A percentile compares a stretch with the other conserved stretches of the same genome.
Evolutionary conservation across 768 basidiomycete species (phyloP).

Genomic region (Tricholoma sp.): DNA sequence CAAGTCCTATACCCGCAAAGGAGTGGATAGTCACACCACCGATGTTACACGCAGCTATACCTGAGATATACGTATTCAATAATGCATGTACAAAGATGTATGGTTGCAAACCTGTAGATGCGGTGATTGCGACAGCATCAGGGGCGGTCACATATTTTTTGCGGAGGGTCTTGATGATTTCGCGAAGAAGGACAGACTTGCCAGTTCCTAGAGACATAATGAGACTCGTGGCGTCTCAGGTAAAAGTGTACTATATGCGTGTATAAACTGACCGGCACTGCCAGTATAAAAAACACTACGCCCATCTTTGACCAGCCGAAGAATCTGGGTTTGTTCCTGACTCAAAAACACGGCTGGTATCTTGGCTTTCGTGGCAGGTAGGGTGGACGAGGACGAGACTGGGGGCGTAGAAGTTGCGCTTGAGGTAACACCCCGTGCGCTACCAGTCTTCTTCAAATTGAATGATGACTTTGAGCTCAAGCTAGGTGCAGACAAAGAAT

Average conservation of each 20-base stretch:
- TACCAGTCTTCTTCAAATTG: slow-evolving; percentile 3
- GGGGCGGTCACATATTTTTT: slow-evolving; percentile 44
- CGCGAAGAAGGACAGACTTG: slow-evolving; percentile 90
- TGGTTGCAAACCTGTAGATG: slow-evolving; percentile 68
- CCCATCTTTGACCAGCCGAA: slow-evolving; percentile 69
- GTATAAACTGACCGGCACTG: slow-evolving; percentile 66
- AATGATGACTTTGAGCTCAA: slow-evolving; percentile 18
- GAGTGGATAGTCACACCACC: slow-evolving; percentile 95
- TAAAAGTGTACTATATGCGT: slow-evolving; percentile 12
- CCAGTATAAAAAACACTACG: slow-evolving; percentile 93
- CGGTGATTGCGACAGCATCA: slow-evolving; percentile 89
- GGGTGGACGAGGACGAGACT: slow-evolving; percentile 12
- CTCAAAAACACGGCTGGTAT: slow-evolving; percentile 60
- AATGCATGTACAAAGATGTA: not conserved
- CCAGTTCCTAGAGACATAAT: slow-evolving; percentile 67
- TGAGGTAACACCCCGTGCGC: not conserved
- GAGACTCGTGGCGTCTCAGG: not conserved
- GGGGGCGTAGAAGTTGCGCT: slow-evolving; percentile 7
- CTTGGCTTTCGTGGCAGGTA: slow-evolving; percentile 18
- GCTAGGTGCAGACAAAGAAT: slow-evolving; percentile 31
- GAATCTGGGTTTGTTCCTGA: slow-evolving; percentile 79
- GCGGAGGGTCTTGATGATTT: slow-evolving; percentile 77
- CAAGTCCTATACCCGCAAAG: slow-evolving; percentile 91
- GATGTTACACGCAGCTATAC: slow-evolving; percentile 96
- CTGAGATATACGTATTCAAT: slow-evolving; percentile 25